Base-by-base conservation (phyloP, 257 asterid species). In the Thymus quinquecostatus region DNA sequence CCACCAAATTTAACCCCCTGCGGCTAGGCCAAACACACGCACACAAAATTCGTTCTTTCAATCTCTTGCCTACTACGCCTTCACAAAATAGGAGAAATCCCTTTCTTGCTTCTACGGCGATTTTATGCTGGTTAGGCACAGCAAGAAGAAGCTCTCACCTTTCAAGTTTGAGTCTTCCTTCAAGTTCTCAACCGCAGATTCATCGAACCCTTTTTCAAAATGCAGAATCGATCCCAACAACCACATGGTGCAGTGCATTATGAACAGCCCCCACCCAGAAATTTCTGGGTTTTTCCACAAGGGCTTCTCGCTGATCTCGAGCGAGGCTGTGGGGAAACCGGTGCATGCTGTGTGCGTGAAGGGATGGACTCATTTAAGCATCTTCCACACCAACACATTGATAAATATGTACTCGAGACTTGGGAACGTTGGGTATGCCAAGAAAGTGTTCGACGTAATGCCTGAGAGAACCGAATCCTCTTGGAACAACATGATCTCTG, bases 401-500 rank as follows among this genome's bases (percentile, higher is more conserved):
- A 85, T 92, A 8, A 70, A 44, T 8, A 80, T 83, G 95, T 90
- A 88, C 43, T 79, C 86, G 1, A 86, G 75, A 64, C 83, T 85
- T 28, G 95, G 89, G 51, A 70, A 70, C 33, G 27, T 80, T 1
- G 60, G 13, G 10, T 77, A 66, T 79, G 92, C 96, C 51, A 77
- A 81, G 21, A 69, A 77, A 2, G 89, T 92, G 92, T 92, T 92
- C 63, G 95, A 88, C 66, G n/a, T 40, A 82, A 90, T 92, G 95
- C 83, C 83, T n/a, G 81, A 71, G 0, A 85, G 90, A 78, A 84
- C 90, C 76, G 83, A 32, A 14, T 85, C 98, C 49, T 92, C 96
- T 72, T 88, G 96, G 98, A 90, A 85, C 62, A 92, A 85, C 77
- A 81, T 90, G 84, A 81, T 92, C n/a, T 92, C 98, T 68, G 94